phyloP scores from a whole-genome alignment of 1,284 basidiomycete genomes.

The Wolfiporia cocos region DNA sequence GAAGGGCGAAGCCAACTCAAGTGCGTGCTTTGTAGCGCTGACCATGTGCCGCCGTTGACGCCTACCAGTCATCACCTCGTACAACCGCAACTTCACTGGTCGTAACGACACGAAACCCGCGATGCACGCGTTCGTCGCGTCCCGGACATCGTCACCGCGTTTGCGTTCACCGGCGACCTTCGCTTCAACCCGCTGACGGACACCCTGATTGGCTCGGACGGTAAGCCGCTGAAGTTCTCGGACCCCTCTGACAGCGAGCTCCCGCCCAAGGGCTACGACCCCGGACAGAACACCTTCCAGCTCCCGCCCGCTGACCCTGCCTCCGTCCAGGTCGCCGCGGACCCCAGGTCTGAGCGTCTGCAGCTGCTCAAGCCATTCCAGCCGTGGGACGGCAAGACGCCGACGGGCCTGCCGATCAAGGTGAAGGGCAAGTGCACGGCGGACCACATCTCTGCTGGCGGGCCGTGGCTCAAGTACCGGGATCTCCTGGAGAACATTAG shows the following conservation, averaged over 20 bases:
- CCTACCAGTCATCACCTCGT: slow-evolving; percentile 89
- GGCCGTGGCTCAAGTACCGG: slow-evolving; percentile 99
- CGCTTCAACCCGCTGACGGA: slow-evolving; percentile 98
- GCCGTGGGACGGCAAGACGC: slow-evolving; percentile 92
- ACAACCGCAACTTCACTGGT: slow-evolving; percentile 99
- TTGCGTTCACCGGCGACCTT: slow-evolving; percentile 92
- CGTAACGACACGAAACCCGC: slow-evolving; percentile 99
- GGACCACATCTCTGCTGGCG: slow-evolving; percentile 92
- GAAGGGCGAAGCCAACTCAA: slow-evolving; percentile 97
- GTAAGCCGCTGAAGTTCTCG: slow-evolving; percentile 97
- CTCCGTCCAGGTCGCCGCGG: slow-evolving; percentile 81
- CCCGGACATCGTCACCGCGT: slow-evolving; percentile 98
- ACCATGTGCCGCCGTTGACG: slow-evolving; percentile 32
- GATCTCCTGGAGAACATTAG: slow-evolving; percentile 99
- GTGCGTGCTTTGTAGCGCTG: slow-evolving; percentile 55
- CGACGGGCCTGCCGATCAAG: slow-evolving; percentile 90
- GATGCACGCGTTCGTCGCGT: slow-evolving; percentile 98
- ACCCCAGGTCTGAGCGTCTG: slow-evolving; percentile 89
- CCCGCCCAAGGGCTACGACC: slow-evolving; percentile 92
- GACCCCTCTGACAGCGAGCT: slow-evolving; percentile 89
- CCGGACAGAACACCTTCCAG: slow-evolving; percentile 97
- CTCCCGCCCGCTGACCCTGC: slow-evolving; percentile 86
- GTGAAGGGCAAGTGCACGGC: slow-evolving; percentile 97
- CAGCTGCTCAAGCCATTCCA: slow-evolving; percentile 91
- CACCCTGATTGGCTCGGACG: slow-evolving; percentile 82